A percentile compares a stretch with the other conserved stretches of the same genome.
Conservation (phyloP, 306 rosid genomes). For the Lupinus albus region DNA sequence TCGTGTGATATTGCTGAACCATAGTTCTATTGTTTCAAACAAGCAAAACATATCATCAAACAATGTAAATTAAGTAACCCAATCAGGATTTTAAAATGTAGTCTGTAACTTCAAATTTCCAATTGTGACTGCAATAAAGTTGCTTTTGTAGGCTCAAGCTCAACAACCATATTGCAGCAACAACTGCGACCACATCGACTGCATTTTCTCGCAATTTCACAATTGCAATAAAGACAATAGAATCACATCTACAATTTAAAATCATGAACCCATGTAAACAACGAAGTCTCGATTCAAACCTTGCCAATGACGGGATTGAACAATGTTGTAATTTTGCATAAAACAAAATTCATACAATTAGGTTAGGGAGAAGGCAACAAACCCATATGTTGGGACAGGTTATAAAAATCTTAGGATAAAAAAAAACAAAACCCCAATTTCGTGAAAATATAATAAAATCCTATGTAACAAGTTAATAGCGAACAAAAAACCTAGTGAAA, state of each 20-base stretch:
- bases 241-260: too few relatives aligned
- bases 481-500: neutral
- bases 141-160: too few relatives aligned
- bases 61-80: neutral
- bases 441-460: constrained; percentile 16
- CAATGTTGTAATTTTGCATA: constrained; percentile 1
- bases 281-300: neutral
- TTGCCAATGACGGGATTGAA: neutral
- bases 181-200: too few relatives aligned
- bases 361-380: too few relatives aligned
- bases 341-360: neutral
- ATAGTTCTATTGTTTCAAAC: constrained; percentile 13
- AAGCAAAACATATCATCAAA: neutral
- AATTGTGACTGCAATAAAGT: too few relatives aligned
- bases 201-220: too few relatives aligned
- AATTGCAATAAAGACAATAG: too few relatives aligned
- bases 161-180: too few relatives aligned
- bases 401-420: neutral
- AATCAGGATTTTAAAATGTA: too few relatives aligned
- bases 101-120: too few relatives aligned
- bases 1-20: neutral
- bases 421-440: neutral
- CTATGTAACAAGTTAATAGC: neutral
- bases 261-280: neutral
- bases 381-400: neutral